Evolutionary conservation across 2,329 filamentous ascomycete genomes (phyloP).

Genomic region (Helicocarpus griseus): DNA sequence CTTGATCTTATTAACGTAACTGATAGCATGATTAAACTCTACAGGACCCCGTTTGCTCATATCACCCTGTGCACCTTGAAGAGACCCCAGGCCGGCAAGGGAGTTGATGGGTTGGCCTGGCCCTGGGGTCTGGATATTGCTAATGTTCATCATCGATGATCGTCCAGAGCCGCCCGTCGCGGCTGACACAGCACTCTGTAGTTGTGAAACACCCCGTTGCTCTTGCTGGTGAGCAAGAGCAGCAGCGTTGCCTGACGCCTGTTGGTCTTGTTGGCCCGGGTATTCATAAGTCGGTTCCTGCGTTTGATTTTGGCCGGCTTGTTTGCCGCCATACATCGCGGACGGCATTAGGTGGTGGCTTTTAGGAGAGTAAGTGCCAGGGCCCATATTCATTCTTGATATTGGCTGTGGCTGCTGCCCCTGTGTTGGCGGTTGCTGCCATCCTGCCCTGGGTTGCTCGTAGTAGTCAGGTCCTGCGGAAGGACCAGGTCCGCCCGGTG

Average conservation of each 20-base stretch:
- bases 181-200: conserved; percentile 56
- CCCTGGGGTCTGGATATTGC: conserved; percentile 34
- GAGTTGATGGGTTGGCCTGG: conserved; percentile 46
- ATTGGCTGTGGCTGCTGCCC: conserved; percentile 18
- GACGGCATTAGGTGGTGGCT: conserved; percentile 28
- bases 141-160: conserved; percentile 40
- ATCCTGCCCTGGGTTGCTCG: conserved; percentile 30
- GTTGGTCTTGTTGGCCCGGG: conserved; percentile 35
- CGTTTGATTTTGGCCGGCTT: conserved; percentile 26
- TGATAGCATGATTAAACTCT: conserved; percentile 98
- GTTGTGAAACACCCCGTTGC: conserved; percentile 55
- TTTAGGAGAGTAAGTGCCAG: conserved; percentile 33
- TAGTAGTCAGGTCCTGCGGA: conserved; percentile 31
- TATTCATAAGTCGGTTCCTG: conserved; percentile 37
- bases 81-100: conserved; percentile 52
- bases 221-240: conserved; percentile 51
- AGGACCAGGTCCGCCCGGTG: conserved; percentile 21
- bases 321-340: conserved; percentile 27
- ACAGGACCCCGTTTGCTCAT: conserved; percentile 85
- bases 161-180: conserved; percentile 42
- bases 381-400: conserved; percentile 1
- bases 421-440: conserved; percentile 28
- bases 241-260: conserved; percentile 36
- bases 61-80: conserved; percentile 42
- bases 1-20: conserved; percentile 99